These are phyloP conservation scores for Neolentinus lepideus DNA, from an alignment of 1,284 basidiomycete genomes.

Conservation along the genomic window DNA sequence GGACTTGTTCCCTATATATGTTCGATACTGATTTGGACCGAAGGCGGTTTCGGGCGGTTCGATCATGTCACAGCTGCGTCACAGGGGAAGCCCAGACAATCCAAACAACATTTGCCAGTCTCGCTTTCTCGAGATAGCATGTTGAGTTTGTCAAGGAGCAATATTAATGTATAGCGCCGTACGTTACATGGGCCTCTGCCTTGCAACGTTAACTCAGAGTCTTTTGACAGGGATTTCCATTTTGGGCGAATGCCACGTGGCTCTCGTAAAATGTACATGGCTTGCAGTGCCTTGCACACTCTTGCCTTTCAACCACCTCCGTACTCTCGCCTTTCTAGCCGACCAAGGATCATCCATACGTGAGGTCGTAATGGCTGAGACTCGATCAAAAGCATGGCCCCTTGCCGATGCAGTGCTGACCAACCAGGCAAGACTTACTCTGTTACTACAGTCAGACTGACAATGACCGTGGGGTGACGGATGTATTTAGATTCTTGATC, in stretches of 20 bases:
- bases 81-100: not conserved
- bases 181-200: too few species aligned
- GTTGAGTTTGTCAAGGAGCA: too few species aligned
- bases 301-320: not conserved
- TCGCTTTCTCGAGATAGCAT: too few species aligned
- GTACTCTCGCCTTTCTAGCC: conserved; percentile 5
- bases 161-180: too few species aligned
- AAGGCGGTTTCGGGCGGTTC: not conserved
- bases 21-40: not conserved
- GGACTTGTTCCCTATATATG: not conserved
- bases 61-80: not conserved
- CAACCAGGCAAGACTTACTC: conserved; percentile 69
- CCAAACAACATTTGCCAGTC: too few species aligned
- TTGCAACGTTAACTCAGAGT: too few species aligned
- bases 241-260: not conserved
- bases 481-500: conserved; percentile 69
- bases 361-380: conserved; percentile 73
- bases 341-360: conserved; percentile 72
- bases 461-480: not conserved
- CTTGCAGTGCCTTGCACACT: not conserved
- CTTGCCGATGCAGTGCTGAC: conserved; percentile 85
- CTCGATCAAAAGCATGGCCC: conserved; percentile 84
- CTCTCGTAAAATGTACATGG: not conserved
- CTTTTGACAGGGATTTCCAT: too few species aligned
- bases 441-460: conserved; percentile 10